A percentile compares a stretch with the other conserved stretches of the same genome.
Conservation (phyloP, 768 basidiomycete species). For the Podaxis carcinomalis region DNA sequence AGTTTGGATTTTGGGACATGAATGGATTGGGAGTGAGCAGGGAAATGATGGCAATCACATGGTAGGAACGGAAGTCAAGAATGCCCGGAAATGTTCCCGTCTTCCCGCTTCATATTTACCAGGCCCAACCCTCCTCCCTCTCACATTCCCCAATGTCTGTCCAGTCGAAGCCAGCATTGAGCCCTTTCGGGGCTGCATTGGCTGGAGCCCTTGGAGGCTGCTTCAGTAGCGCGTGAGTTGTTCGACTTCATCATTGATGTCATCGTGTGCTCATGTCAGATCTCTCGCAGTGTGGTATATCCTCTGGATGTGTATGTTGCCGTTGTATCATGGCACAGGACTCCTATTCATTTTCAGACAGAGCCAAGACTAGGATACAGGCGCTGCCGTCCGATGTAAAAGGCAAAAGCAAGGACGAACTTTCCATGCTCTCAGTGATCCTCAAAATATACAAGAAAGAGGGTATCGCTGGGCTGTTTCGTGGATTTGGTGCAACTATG, state of each 20-base stretch:
- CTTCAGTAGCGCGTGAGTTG: slow-evolving; percentile 85
- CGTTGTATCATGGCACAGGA: background rate
- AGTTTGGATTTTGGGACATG: background rate
- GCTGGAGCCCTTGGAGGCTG: slow-evolving; percentile 93
- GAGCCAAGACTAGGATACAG: slow-evolving; percentile 94
- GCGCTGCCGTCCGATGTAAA: slow-evolving; percentile 51
- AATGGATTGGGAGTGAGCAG: background rate
- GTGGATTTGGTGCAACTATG: slow-evolving; percentile 95
- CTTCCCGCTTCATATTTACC: slow-evolving; percentile 19
- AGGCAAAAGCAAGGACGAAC: slow-evolving; percentile 48
- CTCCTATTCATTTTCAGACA: slow-evolving; percentile 25
- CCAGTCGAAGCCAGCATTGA: slow-evolving; percentile 63
- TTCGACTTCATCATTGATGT: background rate
- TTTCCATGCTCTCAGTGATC: slow-evolving; percentile 62
- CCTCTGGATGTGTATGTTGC: slow-evolving; percentile 85
- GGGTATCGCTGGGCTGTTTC: slow-evolving; percentile 79
- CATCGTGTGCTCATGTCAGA: background rate
- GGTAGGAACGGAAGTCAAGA: background rate
- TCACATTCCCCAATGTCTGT: slow-evolving; percentile 33
- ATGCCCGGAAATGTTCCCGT: slow-evolving; percentile 19
- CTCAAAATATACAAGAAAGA: slow-evolving; percentile 73
- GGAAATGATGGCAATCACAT: slow-evolving; percentile 13
- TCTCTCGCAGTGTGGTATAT: slow-evolving; percentile 70
- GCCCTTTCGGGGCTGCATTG: slow-evolving; percentile 84
- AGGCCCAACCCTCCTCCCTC: slow-evolving; percentile 9